Base-by-base conservation (phyloP, 495 filamentous ascomycete genomes). In the Podospora pseudoanserina region DNA sequence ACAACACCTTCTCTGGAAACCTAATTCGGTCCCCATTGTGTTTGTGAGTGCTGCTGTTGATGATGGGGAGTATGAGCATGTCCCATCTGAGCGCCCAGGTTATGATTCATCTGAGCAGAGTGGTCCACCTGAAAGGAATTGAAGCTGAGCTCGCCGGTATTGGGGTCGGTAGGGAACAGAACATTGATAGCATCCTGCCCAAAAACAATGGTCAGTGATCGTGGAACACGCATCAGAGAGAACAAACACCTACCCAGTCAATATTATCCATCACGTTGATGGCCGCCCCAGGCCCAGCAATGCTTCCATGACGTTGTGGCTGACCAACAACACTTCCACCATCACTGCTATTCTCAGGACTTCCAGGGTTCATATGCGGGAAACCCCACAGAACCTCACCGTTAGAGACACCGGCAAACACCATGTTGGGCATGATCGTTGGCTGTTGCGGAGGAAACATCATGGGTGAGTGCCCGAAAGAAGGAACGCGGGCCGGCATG, bases 341-440 rank as follows among this genome's bases (percentile, higher is more conserved):
- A 55, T 79, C 79, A 62, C 76, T 80, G 56, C 73, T 71, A 60
- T 71, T 75, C 66, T 75, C 77, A 2, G 78, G 79, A 39, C 79
- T 81, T 4, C 72, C 70, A 4, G 75, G 67, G 44, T 73, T 80
- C 3, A 18, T 23, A 4, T 76, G 78, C 19, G 80, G 79, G 9
- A 82, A 34, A 23, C 79, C 76, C 80, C 80, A 83, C 18, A 83
- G 72, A 0, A 73, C 80, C 60, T 82, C 80, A 9, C 81, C 79
- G 63, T 83, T 80, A 7, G 80, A 79, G 3, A 82, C 80, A 9
- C 81, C 81, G 4, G 78, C 76, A 63, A 79, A 83, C 0, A 81
- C 80, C 75, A 83, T 79, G 65, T 76, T 73, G 13, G 55, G 56
- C 30, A 44, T 58, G 6, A 66, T 26, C 15, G 57, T n/a, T 1